Evolutionary conservation across 352 stramenopile genomes (phyloP).

Genomic region (Globisporangium parvum): DNA sequence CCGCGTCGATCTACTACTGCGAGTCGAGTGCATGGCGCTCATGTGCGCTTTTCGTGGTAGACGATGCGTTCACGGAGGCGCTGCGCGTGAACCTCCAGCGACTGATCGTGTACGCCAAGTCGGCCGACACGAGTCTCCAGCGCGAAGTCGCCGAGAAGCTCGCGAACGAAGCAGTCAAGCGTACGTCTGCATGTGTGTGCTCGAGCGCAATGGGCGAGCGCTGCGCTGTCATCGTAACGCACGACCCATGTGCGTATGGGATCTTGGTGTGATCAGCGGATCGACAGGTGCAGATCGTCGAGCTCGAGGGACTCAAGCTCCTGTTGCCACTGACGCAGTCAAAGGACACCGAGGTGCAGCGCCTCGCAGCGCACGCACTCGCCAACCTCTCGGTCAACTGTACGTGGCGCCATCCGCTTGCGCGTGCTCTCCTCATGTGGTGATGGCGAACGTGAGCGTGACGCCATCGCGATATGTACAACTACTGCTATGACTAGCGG

Average conservation of each 20-base stretch:
- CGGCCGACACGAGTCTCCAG: slow-evolving; percentile 84
- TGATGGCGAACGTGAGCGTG: not conserved
- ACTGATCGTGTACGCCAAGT: slow-evolving; percentile 91
- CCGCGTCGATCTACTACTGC: too few relatives aligned
- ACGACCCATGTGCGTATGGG: not conserved
- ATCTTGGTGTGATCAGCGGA: slow-evolving; percentile 46
- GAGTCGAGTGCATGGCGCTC: too few relatives aligned
- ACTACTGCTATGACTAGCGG: too few relatives aligned
- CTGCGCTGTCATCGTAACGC: too few relatives aligned
- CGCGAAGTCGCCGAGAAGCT: slow-evolving; percentile 92
- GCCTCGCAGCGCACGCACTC: slow-evolving; percentile 90
- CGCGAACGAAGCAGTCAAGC: slow-evolving; percentile 93
- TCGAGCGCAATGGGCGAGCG: not conserved
- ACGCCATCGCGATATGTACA: too few relatives aligned
- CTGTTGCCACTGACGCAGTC: slow-evolving; percentile 91
- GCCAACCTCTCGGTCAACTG: slow-evolving; percentile 93
- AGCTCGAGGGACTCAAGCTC: slow-evolving; percentile 90
- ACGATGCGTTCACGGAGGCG: slow-evolving; percentile 77
- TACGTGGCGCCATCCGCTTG: slow-evolving; percentile 17
- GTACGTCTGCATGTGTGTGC: slow-evolving; percentile 28
- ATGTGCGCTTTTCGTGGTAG: not conserved
- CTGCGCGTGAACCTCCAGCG: slow-evolving; percentile 88
- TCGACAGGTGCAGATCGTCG: slow-evolving; percentile 91
- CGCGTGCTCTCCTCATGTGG: not conserved
- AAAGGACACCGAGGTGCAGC: slow-evolving; percentile 90